Conservation (phyloP, 768 basidiomycete species). For the Termitomyces sp. region DNA sequence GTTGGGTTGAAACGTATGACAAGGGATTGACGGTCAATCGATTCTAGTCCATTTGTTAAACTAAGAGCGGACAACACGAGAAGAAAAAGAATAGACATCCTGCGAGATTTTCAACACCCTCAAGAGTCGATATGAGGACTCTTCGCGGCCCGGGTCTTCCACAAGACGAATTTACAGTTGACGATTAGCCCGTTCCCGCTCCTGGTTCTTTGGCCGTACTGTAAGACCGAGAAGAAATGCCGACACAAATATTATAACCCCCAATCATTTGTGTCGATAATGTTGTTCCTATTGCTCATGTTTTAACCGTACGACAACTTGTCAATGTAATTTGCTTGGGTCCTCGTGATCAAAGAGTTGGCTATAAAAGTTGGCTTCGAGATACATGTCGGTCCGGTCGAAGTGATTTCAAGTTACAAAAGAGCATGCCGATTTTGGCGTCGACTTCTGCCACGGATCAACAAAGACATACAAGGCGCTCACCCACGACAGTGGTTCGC, state of each 20-base stretch:
- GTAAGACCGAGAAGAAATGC: background rate
- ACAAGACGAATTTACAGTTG: background rate
- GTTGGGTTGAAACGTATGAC: conserved; percentile 46
- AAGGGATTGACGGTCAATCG: conserved; percentile 38
- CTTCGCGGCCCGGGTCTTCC: background rate
- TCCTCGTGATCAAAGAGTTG: background rate
- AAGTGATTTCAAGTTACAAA: no score
- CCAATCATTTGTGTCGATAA: background rate
- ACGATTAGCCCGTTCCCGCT: no score
- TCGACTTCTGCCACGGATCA: background rate
- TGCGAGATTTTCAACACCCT: background rate
- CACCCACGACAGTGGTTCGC: no score
- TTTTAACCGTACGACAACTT: background rate
- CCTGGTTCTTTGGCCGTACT: background rate
- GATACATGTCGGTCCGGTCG: background rate
- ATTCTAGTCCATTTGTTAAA: background rate
- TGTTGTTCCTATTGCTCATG: background rate
- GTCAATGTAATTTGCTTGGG: background rate
- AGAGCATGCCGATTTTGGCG: no score
- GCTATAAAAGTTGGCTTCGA: background rate
- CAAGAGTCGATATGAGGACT: background rate
- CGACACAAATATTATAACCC: background rate
- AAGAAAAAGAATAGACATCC: background rate
- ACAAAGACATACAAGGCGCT: background rate
- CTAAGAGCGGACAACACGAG: background rate